Conservation (phyloP, 2,329 filamentous ascomycete genomes). For the Penicillium sp. region DNA sequence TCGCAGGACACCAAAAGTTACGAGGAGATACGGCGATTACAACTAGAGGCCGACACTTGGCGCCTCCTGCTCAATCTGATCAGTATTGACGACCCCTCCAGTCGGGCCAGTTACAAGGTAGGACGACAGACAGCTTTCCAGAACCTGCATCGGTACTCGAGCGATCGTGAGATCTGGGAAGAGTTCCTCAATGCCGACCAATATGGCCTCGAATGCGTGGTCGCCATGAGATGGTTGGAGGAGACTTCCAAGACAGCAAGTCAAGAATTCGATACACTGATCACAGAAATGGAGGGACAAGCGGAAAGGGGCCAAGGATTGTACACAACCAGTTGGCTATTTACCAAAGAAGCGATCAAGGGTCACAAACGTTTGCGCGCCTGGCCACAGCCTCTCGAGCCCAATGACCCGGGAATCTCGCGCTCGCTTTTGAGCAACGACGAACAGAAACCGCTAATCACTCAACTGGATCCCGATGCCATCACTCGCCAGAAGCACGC, state of each 20-base stretch:
- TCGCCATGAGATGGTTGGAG: conserved; percentile 84
- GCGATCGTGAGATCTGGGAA: conserved; percentile 64
- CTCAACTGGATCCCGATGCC: conserved; percentile 89
- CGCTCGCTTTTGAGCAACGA: conserved; percentile 58
- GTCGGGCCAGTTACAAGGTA: conserved; percentile 37
- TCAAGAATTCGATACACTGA: conserved; percentile 71
- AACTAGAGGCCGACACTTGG: conserved; percentile 88
- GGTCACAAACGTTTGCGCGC: conserved; percentile 76
- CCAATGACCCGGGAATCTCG: conserved; percentile 56
- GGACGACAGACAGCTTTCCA: conserved; percentile 42
- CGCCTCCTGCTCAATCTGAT: conserved; percentile 75
- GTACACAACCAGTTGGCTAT: conserved; percentile 85
- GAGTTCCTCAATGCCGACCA: conserved; percentile 73
- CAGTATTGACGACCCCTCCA: conserved; percentile 62
- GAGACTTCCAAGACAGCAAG: conserved; percentile 66
- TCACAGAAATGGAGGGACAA: conserved; percentile 70
- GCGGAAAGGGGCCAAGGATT: conserved; percentile 73
- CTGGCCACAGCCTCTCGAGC: conserved; percentile 64
- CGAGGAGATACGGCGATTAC: conserved; percentile 57
- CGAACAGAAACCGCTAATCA: conserved; percentile 66
- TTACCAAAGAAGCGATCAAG: conserved; percentile 88
- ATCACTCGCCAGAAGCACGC: conserved; percentile 72
- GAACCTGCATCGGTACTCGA: conserved; percentile 55
- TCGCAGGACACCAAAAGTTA: conserved; percentile 27
- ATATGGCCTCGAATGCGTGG: conserved; percentile 71